These are phyloP conservation scores for Backusella macrospora DNA, from an alignment of 192 early-diverging fungal species.

Conservation along the genomic window DNA sequence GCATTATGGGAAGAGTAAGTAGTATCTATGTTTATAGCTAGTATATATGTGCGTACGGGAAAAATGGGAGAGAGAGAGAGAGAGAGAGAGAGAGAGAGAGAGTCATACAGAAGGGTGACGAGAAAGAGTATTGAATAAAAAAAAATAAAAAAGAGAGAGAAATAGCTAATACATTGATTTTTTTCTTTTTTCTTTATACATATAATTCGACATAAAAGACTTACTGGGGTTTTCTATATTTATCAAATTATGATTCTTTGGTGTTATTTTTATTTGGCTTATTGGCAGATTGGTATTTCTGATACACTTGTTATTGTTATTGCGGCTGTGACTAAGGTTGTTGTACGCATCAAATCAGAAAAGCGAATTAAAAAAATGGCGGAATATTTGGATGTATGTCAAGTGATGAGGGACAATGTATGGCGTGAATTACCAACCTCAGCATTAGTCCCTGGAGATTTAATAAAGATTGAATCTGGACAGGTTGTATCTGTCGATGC, in stretches of 20 bases:
- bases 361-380: slow-evolving; percentile 59
- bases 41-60: too few species aligned
- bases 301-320: slow-evolving; percentile 53
- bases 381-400: slow-evolving; percentile 45
- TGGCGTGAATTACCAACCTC: slow-evolving; percentile 53
- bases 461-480: slow-evolving; percentile 42
- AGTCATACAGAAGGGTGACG: too few species aligned
- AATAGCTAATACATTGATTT: slow-evolving; percentile 16
- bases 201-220: slow-evolving; percentile 5
- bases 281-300: slow-evolving; percentile 58
- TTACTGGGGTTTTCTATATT: slow-evolving; percentile 55
- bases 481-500: slow-evolving; percentile 55
- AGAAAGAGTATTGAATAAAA: too few species aligned
- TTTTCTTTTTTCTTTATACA: background rate
- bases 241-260: slow-evolving; percentile 56
- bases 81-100: too few species aligned
- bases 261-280: slow-evolving; percentile 52
- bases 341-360: slow-evolving; percentile 52
- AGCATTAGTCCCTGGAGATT: slow-evolving; percentile 70
- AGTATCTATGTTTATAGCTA: background rate
- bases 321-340: slow-evolving; percentile 50
- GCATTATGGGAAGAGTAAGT: slow-evolving; percentile 60
- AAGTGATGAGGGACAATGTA: slow-evolving; percentile 52
- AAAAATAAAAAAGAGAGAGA: too few species aligned
- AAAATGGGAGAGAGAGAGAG: too few species aligned